Conservation (phyloP, 2,329 filamentous ascomycete species). For the Hypoxylon sp. region DNA sequence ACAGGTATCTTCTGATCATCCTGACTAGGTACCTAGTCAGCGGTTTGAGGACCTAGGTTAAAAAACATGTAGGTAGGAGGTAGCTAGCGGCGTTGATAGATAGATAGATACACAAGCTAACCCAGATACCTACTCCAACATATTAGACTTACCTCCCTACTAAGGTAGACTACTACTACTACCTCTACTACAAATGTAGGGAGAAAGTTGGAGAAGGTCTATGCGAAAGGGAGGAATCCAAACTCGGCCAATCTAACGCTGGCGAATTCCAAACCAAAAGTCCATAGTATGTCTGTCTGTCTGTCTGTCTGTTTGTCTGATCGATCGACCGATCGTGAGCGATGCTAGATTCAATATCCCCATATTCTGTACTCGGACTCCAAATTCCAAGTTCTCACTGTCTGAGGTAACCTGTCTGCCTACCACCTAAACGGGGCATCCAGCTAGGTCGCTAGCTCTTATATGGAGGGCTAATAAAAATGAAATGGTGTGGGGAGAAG, state of each 20-base stretch:
- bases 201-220: not conserved
- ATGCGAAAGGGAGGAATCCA: constrained; percentile 3
- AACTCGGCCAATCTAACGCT: constrained; percentile 1
- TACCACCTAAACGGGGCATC: not conserved
- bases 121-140: not conserved
- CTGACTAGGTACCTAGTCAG: not conserved
- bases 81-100: not conserved
- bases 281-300: not conserved
- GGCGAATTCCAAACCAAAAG: constrained; percentile 34
- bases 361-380: not conserved
- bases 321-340: constrained; percentile 13
- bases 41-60: not conserved
- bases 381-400: constrained; percentile 7
- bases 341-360: not conserved
- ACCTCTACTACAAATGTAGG: not conserved
- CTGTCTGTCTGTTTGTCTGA: not conserved
- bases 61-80: not conserved
- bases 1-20: not conserved
- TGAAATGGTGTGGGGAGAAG: constrained; percentile 15
- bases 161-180: not conserved
- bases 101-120: not conserved
- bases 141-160: not conserved
- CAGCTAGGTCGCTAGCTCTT: not conserved
- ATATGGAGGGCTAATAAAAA: constrained; percentile 23
- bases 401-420: not conserved